phyloP scores from a whole-genome alignment of 2,329 filamentous ascomycete species.

The Geosmithia morbida region DNA sequence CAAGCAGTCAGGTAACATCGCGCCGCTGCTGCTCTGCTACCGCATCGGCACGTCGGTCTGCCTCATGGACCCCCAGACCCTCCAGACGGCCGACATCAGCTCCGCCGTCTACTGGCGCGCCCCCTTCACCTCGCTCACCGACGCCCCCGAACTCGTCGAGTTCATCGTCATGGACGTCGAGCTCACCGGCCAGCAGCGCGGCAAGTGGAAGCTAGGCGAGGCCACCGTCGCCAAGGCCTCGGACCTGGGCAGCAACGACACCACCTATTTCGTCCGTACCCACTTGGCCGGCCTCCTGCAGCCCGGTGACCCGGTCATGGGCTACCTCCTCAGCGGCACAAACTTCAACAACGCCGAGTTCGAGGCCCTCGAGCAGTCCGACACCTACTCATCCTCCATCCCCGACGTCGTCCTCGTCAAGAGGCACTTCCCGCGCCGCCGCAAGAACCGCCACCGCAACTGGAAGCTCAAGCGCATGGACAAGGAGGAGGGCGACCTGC shows the following conservation, averaged over 20 bases:
- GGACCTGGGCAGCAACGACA: constrained; percentile 76
- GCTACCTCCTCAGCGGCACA: constrained; percentile 78
- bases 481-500: constrained; percentile 74
- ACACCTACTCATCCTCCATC: constrained; percentile 61
- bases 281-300: constrained; percentile 79
- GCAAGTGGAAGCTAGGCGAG: constrained; percentile 74
- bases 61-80: constrained; percentile 76
- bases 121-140: constrained; percentile 72
- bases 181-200: constrained; percentile 56
- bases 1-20: constrained; percentile 76
- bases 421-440: constrained; percentile 83
- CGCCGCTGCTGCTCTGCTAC: constrained; percentile 73
- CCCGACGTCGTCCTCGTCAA: constrained; percentile 92
- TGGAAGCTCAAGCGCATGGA: constrained; percentile 94
- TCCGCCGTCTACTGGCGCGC: constrained; percentile 78
- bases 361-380: constrained; percentile 67
- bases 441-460: constrained; percentile 67
- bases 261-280: constrained; percentile 77
- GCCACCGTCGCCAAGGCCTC: constrained; percentile 75
- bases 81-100: constrained; percentile 79
- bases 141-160: constrained; percentile 74
- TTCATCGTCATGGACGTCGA: constrained; percentile 96
- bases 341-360: constrained; percentile 88
- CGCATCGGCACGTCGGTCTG: constrained; percentile 82
- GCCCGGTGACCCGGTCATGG: constrained; percentile 82